Conservation (phyloP, 1,284 basidiomycete genomes). For the Entoloma clypeatum region DNA sequence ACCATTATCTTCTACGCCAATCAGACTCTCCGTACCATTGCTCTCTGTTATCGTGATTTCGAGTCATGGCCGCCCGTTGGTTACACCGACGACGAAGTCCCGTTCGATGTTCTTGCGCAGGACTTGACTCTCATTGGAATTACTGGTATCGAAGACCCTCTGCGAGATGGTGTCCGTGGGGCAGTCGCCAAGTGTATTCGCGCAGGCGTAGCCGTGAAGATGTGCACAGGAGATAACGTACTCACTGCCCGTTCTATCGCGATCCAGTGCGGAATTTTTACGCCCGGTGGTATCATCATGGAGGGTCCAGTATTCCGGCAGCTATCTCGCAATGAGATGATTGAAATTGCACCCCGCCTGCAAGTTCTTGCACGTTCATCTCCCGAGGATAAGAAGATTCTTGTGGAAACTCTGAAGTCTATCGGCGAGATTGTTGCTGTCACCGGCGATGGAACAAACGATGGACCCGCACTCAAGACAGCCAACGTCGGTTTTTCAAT, state of each 20-base stretch:
- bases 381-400: conserved; percentile 93
- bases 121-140: conserved; percentile 87
- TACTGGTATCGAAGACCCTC: conserved; percentile 93
- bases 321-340: conserved; percentile 51
- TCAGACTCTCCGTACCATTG: conserved; percentile 91
- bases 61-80: conserved; percentile 78
- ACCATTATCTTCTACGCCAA: conserved; percentile 98
- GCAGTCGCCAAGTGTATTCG: conserved; percentile 84
- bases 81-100: conserved; percentile 48
- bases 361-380: conserved; percentile 93
- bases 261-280: conserved; percentile 92
- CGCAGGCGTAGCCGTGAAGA: conserved; percentile 96
- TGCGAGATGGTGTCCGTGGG: conserved; percentile 85
- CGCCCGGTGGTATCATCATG: conserved; percentile 91
- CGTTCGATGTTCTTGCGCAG: conserved; percentile 66
- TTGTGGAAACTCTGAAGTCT: conserved; percentile 85
- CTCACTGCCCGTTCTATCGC: conserved; percentile 94
- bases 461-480: conserved; percentile 94
- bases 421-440: conserved; percentile 95
- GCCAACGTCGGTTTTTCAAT: conserved; percentile 95
- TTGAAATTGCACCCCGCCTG: conserved; percentile 64
- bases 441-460: conserved; percentile 98
- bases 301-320: conserved; percentile 83
- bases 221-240: conserved; percentile 99
- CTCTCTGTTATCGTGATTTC: conserved; percentile 90